Evolutionary conservation across 129 eudicot genomes (phyloP).

Genomic region (Artemisia tridentata): DNA sequence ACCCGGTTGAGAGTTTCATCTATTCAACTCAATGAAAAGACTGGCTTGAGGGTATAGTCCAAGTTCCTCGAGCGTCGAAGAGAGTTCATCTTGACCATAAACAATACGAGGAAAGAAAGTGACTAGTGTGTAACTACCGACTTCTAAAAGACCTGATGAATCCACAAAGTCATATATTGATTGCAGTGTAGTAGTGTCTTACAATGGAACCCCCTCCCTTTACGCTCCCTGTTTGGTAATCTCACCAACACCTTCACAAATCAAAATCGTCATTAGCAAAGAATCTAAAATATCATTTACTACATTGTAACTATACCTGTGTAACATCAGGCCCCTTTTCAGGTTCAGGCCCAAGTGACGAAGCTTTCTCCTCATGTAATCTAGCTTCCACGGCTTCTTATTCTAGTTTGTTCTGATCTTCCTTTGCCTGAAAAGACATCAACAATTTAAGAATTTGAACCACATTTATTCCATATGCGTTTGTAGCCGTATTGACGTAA

Average conservation of each 20-base stretch:
- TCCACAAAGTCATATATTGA: conserved; percentile 80
- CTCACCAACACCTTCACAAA: conserved; percentile 67
- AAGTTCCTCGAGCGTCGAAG: conserved; percentile 61
- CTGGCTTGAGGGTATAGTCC: conserved; percentile 83
- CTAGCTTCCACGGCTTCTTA: too few species aligned
- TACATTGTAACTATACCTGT: too few species aligned
- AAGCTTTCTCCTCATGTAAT: too few species aligned
- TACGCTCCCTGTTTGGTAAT: conserved; percentile 79
- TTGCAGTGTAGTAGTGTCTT: conserved; percentile 50
- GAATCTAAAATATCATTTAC: too few species aligned
- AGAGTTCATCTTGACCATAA: conserved; percentile 57
- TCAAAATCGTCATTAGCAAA: not conserved
- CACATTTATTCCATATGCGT: too few species aligned
- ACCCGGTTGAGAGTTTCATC: conserved; percentile 20
- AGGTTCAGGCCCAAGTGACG: too few species aligned
- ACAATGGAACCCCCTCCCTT: conserved; percentile 62
- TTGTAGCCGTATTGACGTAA: too few species aligned
- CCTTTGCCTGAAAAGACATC: too few species aligned
- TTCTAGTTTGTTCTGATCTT: too few species aligned
- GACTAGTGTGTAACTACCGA: conserved; percentile 58
- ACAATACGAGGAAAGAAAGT: conserved; percentile 80
- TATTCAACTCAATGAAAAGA: conserved; percentile 70
- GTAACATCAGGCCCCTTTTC: too few species aligned
- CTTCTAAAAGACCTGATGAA: conserved; percentile 69
- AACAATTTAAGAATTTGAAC: too few species aligned